Evolutionary conservation across 345 rosid species (phyloP), one percentile per base, ranked within the genome.

Genomic region (Lagerstroemia speciosa): DNA sequence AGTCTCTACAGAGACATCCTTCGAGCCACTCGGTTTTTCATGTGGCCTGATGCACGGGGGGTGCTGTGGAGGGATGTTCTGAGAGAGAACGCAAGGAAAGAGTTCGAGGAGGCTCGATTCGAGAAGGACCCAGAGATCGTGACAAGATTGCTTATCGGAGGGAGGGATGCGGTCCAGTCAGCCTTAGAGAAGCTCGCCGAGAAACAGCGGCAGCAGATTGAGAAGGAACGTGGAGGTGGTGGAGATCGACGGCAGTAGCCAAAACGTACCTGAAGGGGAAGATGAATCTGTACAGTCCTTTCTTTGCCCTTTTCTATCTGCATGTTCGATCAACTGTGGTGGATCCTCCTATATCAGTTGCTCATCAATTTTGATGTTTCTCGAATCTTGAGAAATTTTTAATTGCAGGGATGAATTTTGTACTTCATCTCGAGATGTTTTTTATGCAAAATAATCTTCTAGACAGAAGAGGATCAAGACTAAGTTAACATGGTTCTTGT

Each of bases 41-140:
- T 40, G 80, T 89, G 96, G 98, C 76, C 84, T 1, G 94, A 91
- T 77, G 67, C 86, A 2, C 83, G 86, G 16, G 98, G 98, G 34
- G 67, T 77, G 17, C 8, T 82, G 66, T 93, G 98, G 97, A 84
- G 84, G 45, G 98, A 91, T 36, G 76, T 86, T 11, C 70, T 93
- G 77, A 82, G 97, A 62, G 95, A 85, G 66, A 91, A 86, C 80
- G 93, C 91, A 0, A 77, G 94, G 77, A 94, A 82, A 75, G 93
- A 94, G 78, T 89, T 91, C 52, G 94, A 91, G 69, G 96, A 80
- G 67, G 94, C 96, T 14, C 79, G 96, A 64, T 84, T 81, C 72
- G 94, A 93, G 78, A 85, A 75, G 69, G 97, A 94, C 72, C 95
- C 97, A 11, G 95, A 94, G 75, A 72, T 85, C 11, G 81, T 91